phyloP scores from a whole-genome alignment of 1,139 yeast genomes.

The Kodamaea sp. region DNA sequence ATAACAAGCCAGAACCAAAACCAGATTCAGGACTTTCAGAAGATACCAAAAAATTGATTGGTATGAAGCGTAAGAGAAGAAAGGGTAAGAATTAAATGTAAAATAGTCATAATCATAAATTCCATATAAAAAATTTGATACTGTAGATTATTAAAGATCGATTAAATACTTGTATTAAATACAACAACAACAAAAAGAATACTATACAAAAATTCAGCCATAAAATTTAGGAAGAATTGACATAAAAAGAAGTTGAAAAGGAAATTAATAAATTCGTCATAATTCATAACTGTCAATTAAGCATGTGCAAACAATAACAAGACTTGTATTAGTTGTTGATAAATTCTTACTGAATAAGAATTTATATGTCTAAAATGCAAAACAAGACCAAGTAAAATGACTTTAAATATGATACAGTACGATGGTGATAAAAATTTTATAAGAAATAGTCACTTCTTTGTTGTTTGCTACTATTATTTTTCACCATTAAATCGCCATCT shows the following conservation, averaged over 20 bases:
- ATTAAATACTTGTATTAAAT: not conserved
- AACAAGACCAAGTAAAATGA: constrained; percentile 1
- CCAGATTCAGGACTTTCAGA: constrained; percentile 46
- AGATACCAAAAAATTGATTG: constrained; percentile 59
- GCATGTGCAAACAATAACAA: no score
- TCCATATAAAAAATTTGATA: no score
- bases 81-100: constrained; percentile 35
- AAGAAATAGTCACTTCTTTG: constrained; percentile 85
- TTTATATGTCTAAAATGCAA: constrained; percentile 1
- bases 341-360: not conserved
- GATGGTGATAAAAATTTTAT: constrained; percentile 24
- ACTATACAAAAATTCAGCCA: not conserved
- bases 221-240: not conserved
- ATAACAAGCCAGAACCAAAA: constrained; percentile 11
- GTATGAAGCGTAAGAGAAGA: constrained; percentile 67
- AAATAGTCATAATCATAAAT: not conserved
- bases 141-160: no score
- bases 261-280: constrained; percentile 10
- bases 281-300: constrained; percentile 14
- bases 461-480: constrained; percentile 64
- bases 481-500: constrained; percentile 66
- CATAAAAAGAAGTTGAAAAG: not conserved
- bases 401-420: not conserved
- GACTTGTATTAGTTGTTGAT: not conserved
- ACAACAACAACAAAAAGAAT: not conserved